phyloP scores from a whole-genome alignment of 2,329 filamentous ascomycete species.

The Didymella segeticola region DNA sequence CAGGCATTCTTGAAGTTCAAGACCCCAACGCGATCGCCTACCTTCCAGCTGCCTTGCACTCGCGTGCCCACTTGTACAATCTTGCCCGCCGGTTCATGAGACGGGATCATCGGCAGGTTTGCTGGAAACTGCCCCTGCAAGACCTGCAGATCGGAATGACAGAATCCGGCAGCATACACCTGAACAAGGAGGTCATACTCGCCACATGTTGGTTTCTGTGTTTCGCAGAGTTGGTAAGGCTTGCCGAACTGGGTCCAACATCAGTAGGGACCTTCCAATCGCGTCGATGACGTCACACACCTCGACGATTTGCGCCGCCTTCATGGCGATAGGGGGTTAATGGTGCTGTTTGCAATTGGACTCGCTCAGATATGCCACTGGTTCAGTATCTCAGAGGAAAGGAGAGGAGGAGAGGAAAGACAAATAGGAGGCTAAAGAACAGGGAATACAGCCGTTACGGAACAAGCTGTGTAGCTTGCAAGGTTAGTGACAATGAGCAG shows the following conservation, averaged over 20 bases:
- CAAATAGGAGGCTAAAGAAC: too few relatives aligned
- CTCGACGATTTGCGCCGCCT: constrained; percentile 28
- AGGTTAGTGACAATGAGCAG: too few relatives aligned
- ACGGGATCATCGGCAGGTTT: constrained; percentile 39
- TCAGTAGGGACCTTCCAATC: background rate
- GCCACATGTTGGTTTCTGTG: constrained; percentile 24
- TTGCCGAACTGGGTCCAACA: constrained; percentile 20
- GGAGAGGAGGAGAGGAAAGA: too few relatives aligned
- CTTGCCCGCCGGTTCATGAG: constrained; percentile 44
- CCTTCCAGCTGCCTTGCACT: constrained; percentile 34
- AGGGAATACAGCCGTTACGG: too few relatives aligned
- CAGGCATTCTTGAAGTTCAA: constrained; percentile 38
- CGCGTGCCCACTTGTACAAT: constrained; percentile 36
- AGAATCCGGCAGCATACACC: constrained; percentile 36
- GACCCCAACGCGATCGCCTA: constrained; percentile 41
- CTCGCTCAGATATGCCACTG: too few relatives aligned
- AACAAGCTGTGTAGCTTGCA: too few relatives aligned
- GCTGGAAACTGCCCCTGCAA: constrained; percentile 31
- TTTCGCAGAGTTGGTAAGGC: constrained; percentile 25
- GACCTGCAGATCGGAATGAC: constrained; percentile 39
- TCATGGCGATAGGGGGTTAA: too few relatives aligned
- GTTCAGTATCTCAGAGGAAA: too few relatives aligned
- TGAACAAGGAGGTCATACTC: constrained; percentile 31
- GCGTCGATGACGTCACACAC: constrained; percentile 19
- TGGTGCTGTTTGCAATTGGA: too few relatives aligned